A percentile compares a stretch with the other conserved stretches of the same genome.
These are phyloP conservation scores for Microthlaspi erraticum DNA, from an alignment of 345 rosid genomes.

Conservation along the genomic window DNA sequence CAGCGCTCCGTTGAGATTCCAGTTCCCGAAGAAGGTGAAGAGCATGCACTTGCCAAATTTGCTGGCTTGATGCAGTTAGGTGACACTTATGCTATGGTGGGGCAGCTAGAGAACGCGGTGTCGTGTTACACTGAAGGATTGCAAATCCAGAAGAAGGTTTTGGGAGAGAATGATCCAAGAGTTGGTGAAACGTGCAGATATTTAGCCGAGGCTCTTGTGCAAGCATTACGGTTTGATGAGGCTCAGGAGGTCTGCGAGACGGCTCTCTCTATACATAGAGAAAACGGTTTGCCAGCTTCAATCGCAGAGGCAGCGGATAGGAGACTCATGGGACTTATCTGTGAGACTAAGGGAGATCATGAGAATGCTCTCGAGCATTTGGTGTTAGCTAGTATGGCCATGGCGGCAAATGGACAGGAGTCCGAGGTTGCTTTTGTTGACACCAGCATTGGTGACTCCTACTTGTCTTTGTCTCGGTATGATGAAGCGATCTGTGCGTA, in stretches of 20 bases:
- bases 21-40: conserved; percentile 64
- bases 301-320: conserved; percentile 88
- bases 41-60: conserved; percentile 87
- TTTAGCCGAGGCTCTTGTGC: conserved; percentile 87
- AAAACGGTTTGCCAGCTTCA: conserved; percentile 65
- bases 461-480: conserved; percentile 76
- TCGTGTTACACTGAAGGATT: conserved; percentile 73
- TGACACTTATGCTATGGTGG: conserved; percentile 87
- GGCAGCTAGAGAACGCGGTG: conserved; percentile 79
- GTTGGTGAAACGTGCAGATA: conserved; percentile 88
- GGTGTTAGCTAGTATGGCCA: conserved; percentile 91
- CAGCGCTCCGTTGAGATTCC: conserved; percentile 80
- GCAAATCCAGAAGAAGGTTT: conserved; percentile 69
- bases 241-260: conserved; percentile 71
- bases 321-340: conserved; percentile 94
- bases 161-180: conserved; percentile 78
- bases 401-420: conserved; percentile 84
- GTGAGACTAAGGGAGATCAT: conserved; percentile 83
- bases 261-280: conserved; percentile 75
- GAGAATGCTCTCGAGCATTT: conserved; percentile 89
- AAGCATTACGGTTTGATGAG: conserved; percentile 80
- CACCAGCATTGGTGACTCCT: conserved; percentile 90
- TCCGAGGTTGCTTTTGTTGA: conserved; percentile 85
- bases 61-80: conserved; percentile 96
- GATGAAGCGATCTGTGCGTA: conserved; percentile 88